Evolutionary conservation across 345 rosid species (phyloP).

Genomic region (Hibiscus tridactylites): DNA sequence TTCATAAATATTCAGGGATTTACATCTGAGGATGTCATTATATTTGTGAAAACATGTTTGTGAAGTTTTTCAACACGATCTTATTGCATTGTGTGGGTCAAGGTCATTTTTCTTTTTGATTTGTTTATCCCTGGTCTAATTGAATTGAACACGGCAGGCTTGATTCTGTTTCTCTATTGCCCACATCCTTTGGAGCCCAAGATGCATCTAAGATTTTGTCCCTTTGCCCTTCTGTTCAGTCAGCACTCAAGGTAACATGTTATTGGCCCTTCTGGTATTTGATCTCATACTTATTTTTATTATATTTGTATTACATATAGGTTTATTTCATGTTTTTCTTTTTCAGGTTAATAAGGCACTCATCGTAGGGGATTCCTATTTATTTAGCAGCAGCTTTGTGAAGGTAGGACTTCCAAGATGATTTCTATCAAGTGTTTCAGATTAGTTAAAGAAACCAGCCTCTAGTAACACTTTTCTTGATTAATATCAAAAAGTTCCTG

Average conservation of each 20-base stretch:
- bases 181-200: conserved; percentile 52
- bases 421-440: not conserved
- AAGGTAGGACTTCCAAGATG: conserved; percentile 43
- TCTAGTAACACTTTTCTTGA: not conserved
- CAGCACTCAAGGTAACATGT: conserved; percentile 64
- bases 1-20: not conserved
- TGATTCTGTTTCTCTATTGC: conserved; percentile 76
- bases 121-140: conserved; percentile 16
- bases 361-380: conserved; percentile 59
- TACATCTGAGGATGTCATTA: not conserved
- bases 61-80: not conserved
- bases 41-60: not conserved
- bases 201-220: conserved; percentile 78
- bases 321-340: conserved; percentile 10
- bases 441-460: not conserved
- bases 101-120: conserved; percentile 5
- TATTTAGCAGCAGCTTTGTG: conserved; percentile 69
- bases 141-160: conserved; percentile 54
- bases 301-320: conserved; percentile 4
- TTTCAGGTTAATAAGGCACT: conserved; percentile 67
- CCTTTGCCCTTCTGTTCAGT: conserved; percentile 64
- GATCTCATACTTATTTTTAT: not conserved
- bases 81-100: not conserved
- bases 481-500: not conserved
- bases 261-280: not conserved